Evolutionary conservation across 192 early-diverging fungal genomes (phyloP), one percentile per base, ranked within the genome.

Genomic region (Coemansia sp.): DNA sequence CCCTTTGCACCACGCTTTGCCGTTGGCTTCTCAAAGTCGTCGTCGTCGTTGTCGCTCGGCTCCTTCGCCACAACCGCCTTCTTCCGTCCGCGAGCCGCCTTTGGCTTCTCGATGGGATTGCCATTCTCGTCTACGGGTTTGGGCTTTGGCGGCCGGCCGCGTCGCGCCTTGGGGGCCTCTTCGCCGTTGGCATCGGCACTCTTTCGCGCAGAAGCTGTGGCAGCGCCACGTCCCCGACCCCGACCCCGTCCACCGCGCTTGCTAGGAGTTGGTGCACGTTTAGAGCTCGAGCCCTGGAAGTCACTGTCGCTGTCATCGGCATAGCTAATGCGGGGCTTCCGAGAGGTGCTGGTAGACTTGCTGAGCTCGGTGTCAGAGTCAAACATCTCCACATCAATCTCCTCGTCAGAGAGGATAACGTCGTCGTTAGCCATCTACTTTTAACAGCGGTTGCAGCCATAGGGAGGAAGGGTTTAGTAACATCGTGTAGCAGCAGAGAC

Each of bases 321-420:
- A 19, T 64, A 66, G 17, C 25, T 57, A 15, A 60, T 58, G n/a
- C 57, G 36, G 24, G 67, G 41, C 40, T 64, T 73, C 15, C 56
- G 63, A 6, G 65, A 15, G 1, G 69, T 35, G 5, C n/a, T 57
- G 15, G 68, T 32, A 1, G 69, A 35, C 46, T 73, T 74, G 68
- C 72, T 72, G n/a, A 78, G 68, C 69, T 83, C 81, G 10, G 59
- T 53, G 59, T 83, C 81, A 3, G 81, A 83, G 66, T 83, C 81
- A 63, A 83, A 74, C 76, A 83, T 77, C 59, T 78, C 81, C 53
- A 83, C 62, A 51, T 83, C 81, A 49, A 83, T 83, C 29, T 83
- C 76, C 66, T 83, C 81, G 51, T 83, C 81, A 2, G 75, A 77
- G 45, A 69, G 68, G 46, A 71, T 20, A 51, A 65, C 70, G 62